Percentiles rank a stretch among this genome's conserved stretches.
phyloP scores from a whole-genome alignment of 139 green algal species.

The Closterium sp. region DNA sequence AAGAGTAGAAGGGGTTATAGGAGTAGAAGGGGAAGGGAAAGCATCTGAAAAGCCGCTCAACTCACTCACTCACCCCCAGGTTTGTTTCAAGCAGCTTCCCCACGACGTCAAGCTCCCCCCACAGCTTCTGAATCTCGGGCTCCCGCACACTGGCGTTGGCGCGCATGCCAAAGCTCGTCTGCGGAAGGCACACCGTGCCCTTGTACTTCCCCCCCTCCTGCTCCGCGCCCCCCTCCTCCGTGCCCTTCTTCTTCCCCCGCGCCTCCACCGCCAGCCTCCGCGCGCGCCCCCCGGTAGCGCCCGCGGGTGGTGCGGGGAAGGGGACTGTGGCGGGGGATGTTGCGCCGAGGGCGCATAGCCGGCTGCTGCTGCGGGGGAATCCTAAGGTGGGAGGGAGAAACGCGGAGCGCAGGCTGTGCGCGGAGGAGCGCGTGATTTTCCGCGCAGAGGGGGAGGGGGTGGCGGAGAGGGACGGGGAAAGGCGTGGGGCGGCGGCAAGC shows the following conservation, averaged over 20 bases:
- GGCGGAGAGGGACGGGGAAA: background rate
- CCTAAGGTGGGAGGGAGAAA: background rate
- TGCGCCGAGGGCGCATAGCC: background rate
- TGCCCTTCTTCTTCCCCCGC: background rate
- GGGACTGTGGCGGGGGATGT: background rate
- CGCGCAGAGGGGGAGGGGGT: background rate
- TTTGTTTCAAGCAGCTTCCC: slow-evolving; percentile 57
- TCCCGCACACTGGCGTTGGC: slow-evolving; percentile 87
- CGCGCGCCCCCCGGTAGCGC: background rate
- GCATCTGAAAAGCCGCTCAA: no score
- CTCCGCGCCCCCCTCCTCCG: background rate
- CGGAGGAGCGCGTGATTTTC: background rate
- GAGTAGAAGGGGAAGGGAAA: no score
- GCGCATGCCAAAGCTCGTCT: slow-evolving; percentile 91
- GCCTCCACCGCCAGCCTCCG: background rate
- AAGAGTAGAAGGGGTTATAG: no score
- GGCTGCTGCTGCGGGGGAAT: background rate
- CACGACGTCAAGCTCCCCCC: slow-evolving; percentile 78
- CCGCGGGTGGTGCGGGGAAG: background rate
- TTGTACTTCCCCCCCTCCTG: slow-evolving; percentile 54
- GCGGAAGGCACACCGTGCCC: slow-evolving; percentile 84
- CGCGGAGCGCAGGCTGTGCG: background rate
- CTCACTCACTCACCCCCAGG: slow-evolving; percentile 20
- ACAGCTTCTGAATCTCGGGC: slow-evolving; percentile 91
- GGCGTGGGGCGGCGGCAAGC: background rate